Evolutionary conservation across 306 rosid species (phyloP).

Genomic region (Prosopis cineraria): DNA sequence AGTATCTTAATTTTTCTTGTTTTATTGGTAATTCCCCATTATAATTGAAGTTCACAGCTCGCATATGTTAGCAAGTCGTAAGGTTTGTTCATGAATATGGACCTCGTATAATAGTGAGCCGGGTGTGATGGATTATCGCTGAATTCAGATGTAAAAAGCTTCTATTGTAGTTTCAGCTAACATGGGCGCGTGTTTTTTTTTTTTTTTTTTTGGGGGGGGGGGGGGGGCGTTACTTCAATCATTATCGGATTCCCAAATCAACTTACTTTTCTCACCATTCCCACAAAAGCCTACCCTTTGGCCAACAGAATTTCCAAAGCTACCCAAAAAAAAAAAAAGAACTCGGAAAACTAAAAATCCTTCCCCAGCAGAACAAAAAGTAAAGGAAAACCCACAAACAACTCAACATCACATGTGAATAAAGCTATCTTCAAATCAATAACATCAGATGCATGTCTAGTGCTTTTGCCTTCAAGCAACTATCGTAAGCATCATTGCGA

Average conservation of each 20-base stretch:
- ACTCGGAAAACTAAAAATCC: constrained; percentile 25
- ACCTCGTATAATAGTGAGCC: background rate
- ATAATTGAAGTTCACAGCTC: background rate
- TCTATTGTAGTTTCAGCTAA: background rate
- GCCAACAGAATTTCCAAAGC: constrained; percentile 49
- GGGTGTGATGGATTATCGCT: background rate
- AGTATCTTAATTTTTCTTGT: background rate
- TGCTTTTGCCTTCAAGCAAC: background rate
- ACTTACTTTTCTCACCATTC: constrained; percentile 9
- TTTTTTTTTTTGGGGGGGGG: too few relatives aligned
- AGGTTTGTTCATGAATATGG: background rate
- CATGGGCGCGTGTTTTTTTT: too few relatives aligned
- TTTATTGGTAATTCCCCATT: background rate
- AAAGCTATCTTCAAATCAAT: constrained; percentile 46
- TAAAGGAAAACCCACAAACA: constrained; percentile 51
- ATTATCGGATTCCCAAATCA: constrained; percentile 35
- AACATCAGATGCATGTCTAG: constrained; percentile 22
- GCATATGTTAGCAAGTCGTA: background rate
- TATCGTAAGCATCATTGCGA: constrained; percentile 50
- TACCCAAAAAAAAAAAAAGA: background rate
- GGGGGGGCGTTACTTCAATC: too few relatives aligned
- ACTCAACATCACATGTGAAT: constrained; percentile 53
- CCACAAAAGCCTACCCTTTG: constrained; percentile 42
- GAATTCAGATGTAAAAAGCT: constrained; percentile 14
- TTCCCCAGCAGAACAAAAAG: constrained; percentile 31